Conservation (phyloP, 495 filamentous ascomycete genomes). For the Talaromyces thailandensis region DNA sequence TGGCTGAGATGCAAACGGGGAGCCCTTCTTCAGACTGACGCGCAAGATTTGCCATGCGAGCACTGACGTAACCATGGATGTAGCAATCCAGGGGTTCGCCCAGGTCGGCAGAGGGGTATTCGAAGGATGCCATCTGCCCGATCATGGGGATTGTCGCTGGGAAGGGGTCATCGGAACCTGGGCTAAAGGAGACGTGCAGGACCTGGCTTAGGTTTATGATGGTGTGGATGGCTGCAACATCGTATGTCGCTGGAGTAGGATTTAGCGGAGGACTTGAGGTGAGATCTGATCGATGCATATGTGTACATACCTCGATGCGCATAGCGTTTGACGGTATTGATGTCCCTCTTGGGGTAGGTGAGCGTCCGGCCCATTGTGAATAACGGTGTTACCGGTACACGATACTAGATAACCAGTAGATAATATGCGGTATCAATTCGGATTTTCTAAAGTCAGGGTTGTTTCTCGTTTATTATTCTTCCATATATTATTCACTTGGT, state of each 20-base stretch:
- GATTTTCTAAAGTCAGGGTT: neutral
- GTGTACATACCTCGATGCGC: slow-evolving; percentile 49
- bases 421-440: neutral
- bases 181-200: slow-evolving; percentile 76
- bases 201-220: slow-evolving; percentile 73
- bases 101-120: slow-evolving; percentile 49
- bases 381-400: too few relatives aligned
- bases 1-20: slow-evolving; percentile 58
- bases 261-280: neutral
- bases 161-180: slow-evolving; percentile 53
- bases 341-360: slow-evolving; percentile 56
- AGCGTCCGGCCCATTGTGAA: slow-evolving; percentile 40
- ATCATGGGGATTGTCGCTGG: slow-evolving; percentile 83
- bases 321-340: slow-evolving; percentile 66
- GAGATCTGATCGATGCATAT: slow-evolving; percentile 4
- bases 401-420: neutral
- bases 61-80: slow-evolving; percentile 79
- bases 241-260: slow-evolving; percentile 53
- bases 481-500: neutral
- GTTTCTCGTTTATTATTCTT: neutral
- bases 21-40: slow-evolving; percentile 46
- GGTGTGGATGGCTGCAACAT: slow-evolving; percentile 63
- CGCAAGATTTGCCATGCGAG: slow-evolving; percentile 64
- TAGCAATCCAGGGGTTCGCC: slow-evolving; percentile 70
- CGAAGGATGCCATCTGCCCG: slow-evolving; percentile 69